Percentiles rank a stretch among this genome's conserved stretches.
These are phyloP conservation scores for Abrus precatorius DNA, from an alignment of 306 rosid genomes.

Conservation along the genomic window DNA sequence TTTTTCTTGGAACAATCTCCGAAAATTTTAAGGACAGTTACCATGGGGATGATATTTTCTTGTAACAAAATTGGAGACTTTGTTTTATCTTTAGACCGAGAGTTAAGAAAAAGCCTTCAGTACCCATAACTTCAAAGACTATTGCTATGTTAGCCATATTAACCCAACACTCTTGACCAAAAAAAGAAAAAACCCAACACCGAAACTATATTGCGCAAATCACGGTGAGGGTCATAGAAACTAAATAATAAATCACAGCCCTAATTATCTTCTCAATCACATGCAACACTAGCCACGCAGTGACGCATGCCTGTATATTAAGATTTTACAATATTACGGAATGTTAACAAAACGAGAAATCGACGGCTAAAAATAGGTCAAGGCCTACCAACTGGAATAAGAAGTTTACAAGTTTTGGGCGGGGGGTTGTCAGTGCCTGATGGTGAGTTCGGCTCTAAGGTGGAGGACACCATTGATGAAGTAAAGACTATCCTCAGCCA, in stretches of 20 bases:
- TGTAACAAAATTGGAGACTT: background rate
- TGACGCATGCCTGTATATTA: slow-evolving; percentile 38
- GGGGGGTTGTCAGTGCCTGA: slow-evolving; percentile 60
- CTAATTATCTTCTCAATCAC: slow-evolving; percentile 16
- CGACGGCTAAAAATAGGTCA: slow-evolving; percentile 8
- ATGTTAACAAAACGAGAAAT: slow-evolving; percentile 14
- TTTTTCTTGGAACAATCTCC: background rate
- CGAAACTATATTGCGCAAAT: background rate
- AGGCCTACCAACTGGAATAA: slow-evolving; percentile 38
- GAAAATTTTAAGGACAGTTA: background rate
- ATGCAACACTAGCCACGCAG: slow-evolving; percentile 36
- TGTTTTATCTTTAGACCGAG: background rate
- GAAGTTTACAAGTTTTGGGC: slow-evolving; percentile 13
- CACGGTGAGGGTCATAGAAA: background rate
- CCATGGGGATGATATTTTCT: background rate
- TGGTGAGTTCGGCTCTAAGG: slow-evolving; percentile 94
- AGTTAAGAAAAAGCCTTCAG: background rate
- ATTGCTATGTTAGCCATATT: background rate
- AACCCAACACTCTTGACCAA: background rate
- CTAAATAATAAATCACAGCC: background rate
- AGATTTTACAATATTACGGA: slow-evolving; percentile 21
- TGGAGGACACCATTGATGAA: slow-evolving; percentile 94
- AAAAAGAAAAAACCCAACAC: too few relatives aligned
- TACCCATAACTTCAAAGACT: background rate
- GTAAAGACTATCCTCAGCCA: slow-evolving; percentile 85